phyloP scores from a whole-genome alignment of 768 basidiomycete genomes.

The Holtermanniella nyarrowii region DNA sequence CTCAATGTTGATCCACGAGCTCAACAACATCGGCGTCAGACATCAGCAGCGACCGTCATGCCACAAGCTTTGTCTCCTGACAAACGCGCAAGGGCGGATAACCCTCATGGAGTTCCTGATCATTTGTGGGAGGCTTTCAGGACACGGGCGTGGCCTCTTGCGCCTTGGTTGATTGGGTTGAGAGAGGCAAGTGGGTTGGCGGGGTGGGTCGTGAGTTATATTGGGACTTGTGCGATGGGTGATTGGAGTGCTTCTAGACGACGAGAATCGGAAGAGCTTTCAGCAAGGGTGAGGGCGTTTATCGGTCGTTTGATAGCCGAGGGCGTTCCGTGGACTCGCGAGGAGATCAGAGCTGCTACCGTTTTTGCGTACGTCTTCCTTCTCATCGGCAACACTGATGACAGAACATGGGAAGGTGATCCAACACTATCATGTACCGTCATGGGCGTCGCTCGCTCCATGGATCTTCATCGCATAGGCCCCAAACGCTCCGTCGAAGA shows the following conservation, averaged over 20 bases:
- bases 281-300: slow-evolving; percentile 10
- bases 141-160: slow-evolving; percentile 30
- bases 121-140: slow-evolving; percentile 24
- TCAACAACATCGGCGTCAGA: neutral
- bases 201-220: slow-evolving; percentile 18
- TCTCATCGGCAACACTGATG: neutral
- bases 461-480: slow-evolving; percentile 15
- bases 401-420: slow-evolving; percentile 30
- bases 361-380: slow-evolving; percentile 23
- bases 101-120: slow-evolving; percentile 12
- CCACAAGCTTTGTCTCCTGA: neutral
- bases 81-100: neutral
- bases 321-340: slow-evolving; percentile 17
- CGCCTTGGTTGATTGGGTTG: slow-evolving; percentile 33
- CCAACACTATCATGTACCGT: slow-evolving; percentile 13
- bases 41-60: neutral
- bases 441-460: slow-evolving; percentile 16
- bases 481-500: slow-evolving; percentile 23
- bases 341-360: slow-evolving; percentile 28
- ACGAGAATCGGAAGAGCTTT: slow-evolving; percentile 15
- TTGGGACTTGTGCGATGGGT: slow-evolving; percentile 20
- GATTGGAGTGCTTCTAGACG: slow-evolving; percentile 14
- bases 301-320: slow-evolving; percentile 17
- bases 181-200: slow-evolving; percentile 26
- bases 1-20: neutral